Evolutionary conservation across 305 asterid species (phyloP), one percentile per base, ranked within the genome.

Genomic region (Solanum chacoense): DNA sequence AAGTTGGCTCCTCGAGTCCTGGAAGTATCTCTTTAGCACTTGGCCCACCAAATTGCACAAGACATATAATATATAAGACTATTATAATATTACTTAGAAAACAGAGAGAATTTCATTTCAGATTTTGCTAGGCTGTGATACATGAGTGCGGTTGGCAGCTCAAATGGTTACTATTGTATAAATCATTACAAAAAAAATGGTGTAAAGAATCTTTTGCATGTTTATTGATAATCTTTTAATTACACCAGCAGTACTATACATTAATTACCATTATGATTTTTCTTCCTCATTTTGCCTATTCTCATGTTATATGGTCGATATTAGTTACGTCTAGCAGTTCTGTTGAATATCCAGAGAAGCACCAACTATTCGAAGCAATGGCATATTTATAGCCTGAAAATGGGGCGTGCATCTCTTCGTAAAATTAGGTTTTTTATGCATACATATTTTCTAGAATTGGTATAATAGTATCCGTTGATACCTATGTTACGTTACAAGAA

Each of bases 1-100:
- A 67, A 90, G 92, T 86, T 89, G 78, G 88, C 76, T 91, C 92
- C 92, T 37, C 79, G 85, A 90, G 90, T 89, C 26, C 85, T 22
- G 92, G 92, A 90, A 90, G 77, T 12, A 87, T 65, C 85, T 28
- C 55, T 36, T 24, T 67, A 31, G 31, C 1, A 11, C 16, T n/a
- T 50, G 24, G 11, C 89, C 90, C 85, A 78, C 85, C 87, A 78
- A 78, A 37, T 75, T 71, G 72, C 29, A 18, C 4, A 18, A 45
- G 86, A 42, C 67, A 38, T 14, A 38, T 8, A 80, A 26, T 5
- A 80, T 4, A 40, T 6, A 5, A 42, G 85, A 80, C 37, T 40
- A 80, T 26, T 8, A 80, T 42, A 42, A 2, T 80, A 80, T 9
- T 42, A 81, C 86, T 65, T 81, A 29, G 37, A 81, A 80, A 45